Evolutionary conservation across 805 yeast genomes (phyloP).

Genomic region (Spathaspora sp.): DNA sequence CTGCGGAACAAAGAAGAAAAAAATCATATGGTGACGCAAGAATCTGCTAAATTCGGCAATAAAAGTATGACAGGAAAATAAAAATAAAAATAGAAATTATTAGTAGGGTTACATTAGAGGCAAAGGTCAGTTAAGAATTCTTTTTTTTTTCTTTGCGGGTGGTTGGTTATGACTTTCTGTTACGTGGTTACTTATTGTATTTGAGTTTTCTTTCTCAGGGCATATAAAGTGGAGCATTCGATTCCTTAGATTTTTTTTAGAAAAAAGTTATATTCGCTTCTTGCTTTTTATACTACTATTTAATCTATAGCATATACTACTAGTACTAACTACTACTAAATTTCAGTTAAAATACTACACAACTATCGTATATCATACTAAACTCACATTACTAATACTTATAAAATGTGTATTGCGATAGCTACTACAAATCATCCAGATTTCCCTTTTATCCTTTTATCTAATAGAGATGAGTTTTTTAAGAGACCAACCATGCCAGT

Average conservation of each 20-base stretch:
- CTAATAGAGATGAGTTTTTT: slow-evolving; percentile 87
- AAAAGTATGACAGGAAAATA: not conserved
- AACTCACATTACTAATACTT: not conserved
- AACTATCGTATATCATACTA: not conserved
- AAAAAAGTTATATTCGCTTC: not conserved
- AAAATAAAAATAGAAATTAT: not conserved
- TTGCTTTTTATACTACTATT: not conserved
- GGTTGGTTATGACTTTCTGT: not conserved
- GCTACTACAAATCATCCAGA: slow-evolving; percentile 67
- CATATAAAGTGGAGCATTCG: not conserved
- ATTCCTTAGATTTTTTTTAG: not conserved
- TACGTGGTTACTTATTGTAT: not conserved
- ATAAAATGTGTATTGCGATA: slow-evolving; percentile 72
- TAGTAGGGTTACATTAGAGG: not conserved
- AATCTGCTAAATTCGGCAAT: not conserved
- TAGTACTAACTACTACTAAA: not conserved
- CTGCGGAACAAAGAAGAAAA: not conserved
- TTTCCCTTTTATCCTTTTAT: slow-evolving; percentile 69
- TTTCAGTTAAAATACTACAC: not conserved
- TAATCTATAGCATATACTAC: not conserved
- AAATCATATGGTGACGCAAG: not conserved
- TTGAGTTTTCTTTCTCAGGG: not conserved
- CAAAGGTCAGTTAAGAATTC: not conserved
- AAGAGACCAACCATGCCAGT: slow-evolving; percentile 69
- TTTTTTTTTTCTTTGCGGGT: not conserved